Percentiles rank a stretch among this genome's conserved stretches.
Conservation (phyloP, 2,329 filamentous ascomycete genomes). For the Trichoderma arundinaceum region DNA sequence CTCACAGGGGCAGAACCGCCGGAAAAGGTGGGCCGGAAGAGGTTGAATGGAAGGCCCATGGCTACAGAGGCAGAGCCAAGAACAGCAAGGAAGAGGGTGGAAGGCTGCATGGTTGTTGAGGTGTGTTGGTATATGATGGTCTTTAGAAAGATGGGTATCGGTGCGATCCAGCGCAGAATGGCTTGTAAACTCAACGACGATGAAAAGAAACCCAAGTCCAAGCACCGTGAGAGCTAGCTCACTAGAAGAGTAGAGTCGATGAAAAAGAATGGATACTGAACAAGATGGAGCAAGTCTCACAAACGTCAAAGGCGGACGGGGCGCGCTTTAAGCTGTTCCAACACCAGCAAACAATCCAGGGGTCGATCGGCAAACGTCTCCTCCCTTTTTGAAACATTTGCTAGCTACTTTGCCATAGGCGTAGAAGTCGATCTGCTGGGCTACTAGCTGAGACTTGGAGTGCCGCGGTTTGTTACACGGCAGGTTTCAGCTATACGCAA, state of each 20-base stretch:
- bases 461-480: background rate
- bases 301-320: background rate
- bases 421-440: background rate
- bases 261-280: conserved; percentile 8
- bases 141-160: conserved; percentile 3
- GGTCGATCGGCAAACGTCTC: background rate
- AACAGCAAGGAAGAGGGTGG: conserved; percentile 34
- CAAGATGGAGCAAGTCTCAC: background rate
- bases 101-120: conserved; percentile 36
- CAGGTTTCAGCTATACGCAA: conserved; percentile 15
- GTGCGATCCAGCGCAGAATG: conserved; percentile 14
- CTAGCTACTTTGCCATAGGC: background rate
- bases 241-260: background rate
- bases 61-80: conserved; percentile 34
- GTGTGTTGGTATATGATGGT: background rate
- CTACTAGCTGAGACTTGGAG: conserved; percentile 15
- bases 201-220: background rate
- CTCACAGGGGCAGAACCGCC: conserved; percentile 3
- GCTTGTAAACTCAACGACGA: background rate
- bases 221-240: conserved; percentile 9
- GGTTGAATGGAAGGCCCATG: conserved; percentile 36
- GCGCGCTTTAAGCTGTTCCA: conserved; percentile 7
- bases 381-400: conserved; percentile 11
- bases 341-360: background rate
- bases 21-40: conserved; percentile 27